A percentile compares a stretch with the other conserved stretches of the same genome.
These are phyloP conservation scores for Clonostachys rosea DNA, from an alignment of 2,329 filamentous ascomycete species.

Conservation along the genomic window DNA sequence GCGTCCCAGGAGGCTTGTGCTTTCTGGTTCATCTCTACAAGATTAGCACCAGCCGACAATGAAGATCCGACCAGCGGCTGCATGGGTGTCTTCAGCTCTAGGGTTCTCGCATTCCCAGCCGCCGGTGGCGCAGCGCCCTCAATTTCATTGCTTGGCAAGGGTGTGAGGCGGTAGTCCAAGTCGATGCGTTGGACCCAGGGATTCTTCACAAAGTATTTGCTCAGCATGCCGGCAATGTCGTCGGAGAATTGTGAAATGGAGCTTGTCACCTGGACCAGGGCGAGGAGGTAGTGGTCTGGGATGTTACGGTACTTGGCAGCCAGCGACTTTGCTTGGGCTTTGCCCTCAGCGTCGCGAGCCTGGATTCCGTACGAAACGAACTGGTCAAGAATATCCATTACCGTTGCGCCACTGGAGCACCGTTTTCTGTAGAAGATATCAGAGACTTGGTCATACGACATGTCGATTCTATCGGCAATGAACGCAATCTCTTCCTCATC, in stretches of 20 bases:
- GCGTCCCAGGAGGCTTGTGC: conserved; percentile 20
- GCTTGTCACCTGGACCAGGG: conserved; percentile 33
- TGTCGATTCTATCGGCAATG: conserved; percentile 35
- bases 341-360: conserved; percentile 18
- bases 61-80: neutral
- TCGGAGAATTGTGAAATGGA: conserved; percentile 23
- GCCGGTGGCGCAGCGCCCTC: conserved; percentile 6
- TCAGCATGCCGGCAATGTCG: conserved; percentile 34
- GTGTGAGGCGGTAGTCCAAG: conserved; percentile 30
- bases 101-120: neutral
- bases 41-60: conserved; percentile 5
- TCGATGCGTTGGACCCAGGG: conserved; percentile 26
- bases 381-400: conserved; percentile 35
- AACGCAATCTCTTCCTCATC: conserved; percentile 34
- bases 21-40: conserved; percentile 17
- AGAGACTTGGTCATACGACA: conserved; percentile 32
- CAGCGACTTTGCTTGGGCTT: conserved; percentile 23
- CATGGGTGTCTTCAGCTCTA: neutral
- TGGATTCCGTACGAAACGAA: conserved; percentile 31
- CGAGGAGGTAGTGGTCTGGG: conserved; percentile 33
- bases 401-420: conserved; percentile 30
- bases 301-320: conserved; percentile 32
- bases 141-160: conserved; percentile 23
- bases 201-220: conserved; percentile 34
- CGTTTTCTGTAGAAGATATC: conserved; percentile 30